These are phyloP conservation scores for Massariosphaeria phaeospora DNA, from an alignment of 495 filamentous ascomycete genomes.

Conservation along the genomic window DNA sequence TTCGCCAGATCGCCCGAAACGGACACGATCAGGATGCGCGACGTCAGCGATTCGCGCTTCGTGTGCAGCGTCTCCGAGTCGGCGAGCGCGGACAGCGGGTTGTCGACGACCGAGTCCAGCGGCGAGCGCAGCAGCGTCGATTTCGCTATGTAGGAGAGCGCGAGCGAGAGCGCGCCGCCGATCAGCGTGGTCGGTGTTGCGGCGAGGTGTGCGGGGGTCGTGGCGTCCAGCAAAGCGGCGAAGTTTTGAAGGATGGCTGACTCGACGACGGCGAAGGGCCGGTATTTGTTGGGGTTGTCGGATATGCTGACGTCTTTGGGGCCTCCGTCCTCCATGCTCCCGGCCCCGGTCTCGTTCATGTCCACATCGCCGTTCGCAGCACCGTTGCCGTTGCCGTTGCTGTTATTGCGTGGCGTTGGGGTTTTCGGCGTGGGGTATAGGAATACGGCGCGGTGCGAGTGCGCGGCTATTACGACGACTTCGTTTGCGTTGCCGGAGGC, in stretches of 20 bases:
- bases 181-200: slow-evolving; percentile 70
- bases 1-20: slow-evolving; percentile 76
- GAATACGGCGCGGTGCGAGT: slow-evolving; percentile 76
- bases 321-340: slow-evolving; percentile 25
- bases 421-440: slow-evolving; percentile 63
- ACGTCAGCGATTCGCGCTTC: slow-evolving; percentile 47
- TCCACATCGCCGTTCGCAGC: slow-evolving; percentile 44
- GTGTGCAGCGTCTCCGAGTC: slow-evolving; percentile 34
- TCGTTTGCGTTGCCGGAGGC: slow-evolving; percentile 89
- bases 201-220: slow-evolving; percentile 54
- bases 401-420: slow-evolving; percentile 15
- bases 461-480: slow-evolving; percentile 86
- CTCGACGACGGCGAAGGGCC: slow-evolving; percentile 82
- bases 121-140: slow-evolving; percentile 41
- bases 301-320: slow-evolving; percentile 19
- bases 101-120: slow-evolving; percentile 26
- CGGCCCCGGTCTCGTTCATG: too few relatives aligned
- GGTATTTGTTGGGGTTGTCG: slow-evolving; percentile 81
- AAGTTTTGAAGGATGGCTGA: slow-evolving; percentile 67
- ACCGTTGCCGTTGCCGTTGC: slow-evolving; percentile 20
- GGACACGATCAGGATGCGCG: slow-evolving; percentile 70
- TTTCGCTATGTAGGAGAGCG: slow-evolving; percentile 80
- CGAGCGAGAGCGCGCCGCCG: slow-evolving; percentile 85
- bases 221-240: slow-evolving; percentile 60
- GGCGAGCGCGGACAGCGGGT: slow-evolving; percentile 36